phyloP scores from a whole-genome alignment of 768 basidiomycete species.

The Candolleomyces eurysporus region DNA sequence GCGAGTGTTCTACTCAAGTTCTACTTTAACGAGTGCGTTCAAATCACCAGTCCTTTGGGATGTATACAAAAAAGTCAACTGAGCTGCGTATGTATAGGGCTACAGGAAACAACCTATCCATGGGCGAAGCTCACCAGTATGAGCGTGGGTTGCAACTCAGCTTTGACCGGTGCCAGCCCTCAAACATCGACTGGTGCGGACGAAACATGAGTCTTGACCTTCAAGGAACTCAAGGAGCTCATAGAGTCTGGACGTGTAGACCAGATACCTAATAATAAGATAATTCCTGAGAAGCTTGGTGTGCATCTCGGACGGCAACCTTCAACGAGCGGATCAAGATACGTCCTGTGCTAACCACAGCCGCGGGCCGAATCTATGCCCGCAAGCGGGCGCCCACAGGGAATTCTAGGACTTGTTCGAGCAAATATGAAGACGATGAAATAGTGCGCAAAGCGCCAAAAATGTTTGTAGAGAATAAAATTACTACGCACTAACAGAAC shows the following conservation, averaged over 20 bases:
- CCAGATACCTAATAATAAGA: conserved; percentile 75
- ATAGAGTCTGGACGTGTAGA: conserved; percentile 72
- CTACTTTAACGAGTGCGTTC: conserved; percentile 66
- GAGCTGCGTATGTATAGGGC: conserved; percentile 22
- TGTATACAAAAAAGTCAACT: neutral
- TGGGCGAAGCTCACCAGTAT: conserved; percentile 39
- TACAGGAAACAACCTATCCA: conserved; percentile 39
- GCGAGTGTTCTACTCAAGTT: conserved; percentile 75
- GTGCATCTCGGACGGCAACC: conserved; percentile 34
- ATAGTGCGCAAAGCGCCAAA: too few species aligned
- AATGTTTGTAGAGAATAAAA: too few species aligned
- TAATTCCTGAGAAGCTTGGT: conserved; percentile 62
- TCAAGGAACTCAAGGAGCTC: conserved; percentile 65
- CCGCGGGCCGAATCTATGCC: too few species aligned
- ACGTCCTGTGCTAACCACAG: too few species aligned
- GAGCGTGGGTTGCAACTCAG: conserved; percentile 21
- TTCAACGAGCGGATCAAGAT: too few species aligned
- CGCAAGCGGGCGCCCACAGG: too few species aligned
- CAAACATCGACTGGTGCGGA: conserved; percentile 1
- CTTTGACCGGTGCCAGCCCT: conserved; percentile 2
- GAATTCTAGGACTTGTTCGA: too few species aligned
- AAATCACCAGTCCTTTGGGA: neutral
- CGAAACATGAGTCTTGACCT: conserved; percentile 52
- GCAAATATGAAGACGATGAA: too few species aligned
- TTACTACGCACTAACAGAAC: too few species aligned